Conservation (phyloP, 2,329 filamentous ascomycete species). For the Chlorencoelia australis region DNA sequence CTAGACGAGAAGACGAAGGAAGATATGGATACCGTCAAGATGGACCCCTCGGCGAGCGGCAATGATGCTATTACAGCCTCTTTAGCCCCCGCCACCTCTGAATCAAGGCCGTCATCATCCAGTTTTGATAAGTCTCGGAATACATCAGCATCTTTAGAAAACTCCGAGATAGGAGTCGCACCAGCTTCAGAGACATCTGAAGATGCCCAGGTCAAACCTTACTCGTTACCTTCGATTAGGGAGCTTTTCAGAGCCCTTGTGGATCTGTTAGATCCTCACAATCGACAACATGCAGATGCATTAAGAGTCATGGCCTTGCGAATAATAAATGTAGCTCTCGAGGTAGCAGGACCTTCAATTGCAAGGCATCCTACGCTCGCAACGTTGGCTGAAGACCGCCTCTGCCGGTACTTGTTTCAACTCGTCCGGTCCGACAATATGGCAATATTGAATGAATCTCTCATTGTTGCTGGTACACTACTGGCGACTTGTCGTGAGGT, state of each 20-base stretch:
- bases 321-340: constrained; percentile 93
- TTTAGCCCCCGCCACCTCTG: constrained; percentile 32
- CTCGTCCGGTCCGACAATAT: constrained; percentile 94
- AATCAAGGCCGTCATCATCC: constrained; percentile 30
- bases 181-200: constrained; percentile 25
- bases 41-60: constrained; percentile 67
- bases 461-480: constrained; percentile 84
- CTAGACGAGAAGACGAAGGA: constrained; percentile 57
- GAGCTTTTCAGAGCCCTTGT: constrained; percentile 92
- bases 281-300: constrained; percentile 83
- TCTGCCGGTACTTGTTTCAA: constrained; percentile 93
- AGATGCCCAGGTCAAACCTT: constrained; percentile 61
- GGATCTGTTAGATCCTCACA: constrained; percentile 86
- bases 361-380: constrained; percentile 84
- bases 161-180: constrained; percentile 20
- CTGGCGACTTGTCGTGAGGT: constrained; percentile 83
- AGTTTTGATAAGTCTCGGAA: constrained; percentile 32
- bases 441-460: constrained; percentile 82
- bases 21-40: constrained; percentile 68
- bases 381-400: constrained; percentile 77
- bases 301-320: constrained; percentile 96
- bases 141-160: constrained; percentile 16
- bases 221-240: constrained; percentile 86
- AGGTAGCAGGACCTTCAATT: constrained; percentile 92
- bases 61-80: constrained; percentile 46